A percentile compares a stretch with the other conserved stretches of the same genome.
These are phyloP conservation scores for Candida schatavii DNA, from an alignment of 805 yeast species.

Conservation along the genomic window DNA sequence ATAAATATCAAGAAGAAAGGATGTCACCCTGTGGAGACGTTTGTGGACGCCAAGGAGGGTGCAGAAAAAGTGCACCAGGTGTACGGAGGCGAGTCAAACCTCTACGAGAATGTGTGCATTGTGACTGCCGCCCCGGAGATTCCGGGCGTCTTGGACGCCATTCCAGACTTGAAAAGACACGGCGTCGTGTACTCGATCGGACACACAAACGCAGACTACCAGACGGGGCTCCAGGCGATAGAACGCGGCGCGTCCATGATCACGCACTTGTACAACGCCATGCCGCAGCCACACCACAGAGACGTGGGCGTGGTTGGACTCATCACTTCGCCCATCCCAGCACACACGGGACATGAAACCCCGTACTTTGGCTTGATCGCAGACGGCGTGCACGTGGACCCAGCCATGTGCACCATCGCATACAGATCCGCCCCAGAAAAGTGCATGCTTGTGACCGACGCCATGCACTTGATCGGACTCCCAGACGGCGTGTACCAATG, in stretches of 20 bases:
- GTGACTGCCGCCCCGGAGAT: slow-evolving; percentile 54
- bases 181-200: slow-evolving; percentile 45
- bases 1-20: slow-evolving; percentile 48
- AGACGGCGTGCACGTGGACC: slow-evolving; percentile 61
- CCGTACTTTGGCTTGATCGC: slow-evolving; percentile 56
- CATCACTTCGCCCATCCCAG: slow-evolving; percentile 26
- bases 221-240: slow-evolving; percentile 42
- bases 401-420: slow-evolving; percentile 48
- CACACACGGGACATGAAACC: slow-evolving; percentile 12
- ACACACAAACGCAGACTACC: slow-evolving; percentile 43
- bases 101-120: slow-evolving; percentile 35
- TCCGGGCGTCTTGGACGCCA: slow-evolving; percentile 43
- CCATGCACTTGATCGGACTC: slow-evolving; percentile 55
- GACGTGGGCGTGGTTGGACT: slow-evolving; percentile 57
- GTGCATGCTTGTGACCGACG: slow-evolving; percentile 56
- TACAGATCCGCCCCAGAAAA: slow-evolving; percentile 52
- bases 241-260: slow-evolving; percentile 56
- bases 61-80: slow-evolving; percentile 25
- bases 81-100: slow-evolving; percentile 35
- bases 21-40: slow-evolving; percentile 48
- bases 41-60: slow-evolving; percentile 36
- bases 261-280: slow-evolving; percentile 60
- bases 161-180: slow-evolving; percentile 30
- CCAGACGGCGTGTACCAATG: slow-evolving; percentile 56
- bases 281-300: slow-evolving; percentile 61